These are phyloP conservation scores for Pythium diclinum DNA, from an alignment of 352 stramenopile species.

Conservation along the genomic window DNA sequence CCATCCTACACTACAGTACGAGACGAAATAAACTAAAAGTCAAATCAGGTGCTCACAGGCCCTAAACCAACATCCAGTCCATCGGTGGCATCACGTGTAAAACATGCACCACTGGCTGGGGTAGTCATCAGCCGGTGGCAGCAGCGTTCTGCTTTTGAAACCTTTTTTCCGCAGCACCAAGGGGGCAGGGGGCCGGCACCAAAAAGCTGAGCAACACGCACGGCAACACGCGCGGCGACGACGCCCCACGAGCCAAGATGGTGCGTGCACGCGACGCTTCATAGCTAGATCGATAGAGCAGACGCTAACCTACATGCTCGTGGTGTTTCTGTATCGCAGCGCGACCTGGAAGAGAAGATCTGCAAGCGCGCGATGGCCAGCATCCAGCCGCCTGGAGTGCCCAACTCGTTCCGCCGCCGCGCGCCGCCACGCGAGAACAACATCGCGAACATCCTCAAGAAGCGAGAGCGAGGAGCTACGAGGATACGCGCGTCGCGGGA, in stretches of 20 bases:
- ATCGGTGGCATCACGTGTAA: conserved; percentile 6
- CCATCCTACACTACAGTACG: not conserved
- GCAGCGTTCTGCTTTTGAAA: conserved; percentile 18
- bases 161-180: conserved; percentile 22
- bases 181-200: not conserved
- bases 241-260: conserved; percentile 4
- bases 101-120: conserved; percentile 4
- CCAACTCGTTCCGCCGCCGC: conserved; percentile 69
- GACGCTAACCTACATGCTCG: not conserved
- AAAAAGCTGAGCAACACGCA: not conserved
- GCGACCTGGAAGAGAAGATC: conserved; percentile 54
- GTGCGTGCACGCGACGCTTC: not conserved
- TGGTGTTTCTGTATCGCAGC: conserved; percentile 1
- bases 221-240: not conserved
- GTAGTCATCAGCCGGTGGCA: conserved; percentile 12
- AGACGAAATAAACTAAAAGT: not conserved
- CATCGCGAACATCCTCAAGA: conserved; percentile 59
- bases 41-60: conserved; percentile 14
- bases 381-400: conserved; percentile 65
- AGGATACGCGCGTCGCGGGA: conserved; percentile 48
- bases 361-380: conserved; percentile 71
- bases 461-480: conserved; percentile 45
- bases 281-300: not conserved
- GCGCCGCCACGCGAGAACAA: conserved; percentile 53
- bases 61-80: not conserved